Conservation (phyloP, 495 filamentous ascomycete genomes). For the Articulospora tetracladia region DNA sequence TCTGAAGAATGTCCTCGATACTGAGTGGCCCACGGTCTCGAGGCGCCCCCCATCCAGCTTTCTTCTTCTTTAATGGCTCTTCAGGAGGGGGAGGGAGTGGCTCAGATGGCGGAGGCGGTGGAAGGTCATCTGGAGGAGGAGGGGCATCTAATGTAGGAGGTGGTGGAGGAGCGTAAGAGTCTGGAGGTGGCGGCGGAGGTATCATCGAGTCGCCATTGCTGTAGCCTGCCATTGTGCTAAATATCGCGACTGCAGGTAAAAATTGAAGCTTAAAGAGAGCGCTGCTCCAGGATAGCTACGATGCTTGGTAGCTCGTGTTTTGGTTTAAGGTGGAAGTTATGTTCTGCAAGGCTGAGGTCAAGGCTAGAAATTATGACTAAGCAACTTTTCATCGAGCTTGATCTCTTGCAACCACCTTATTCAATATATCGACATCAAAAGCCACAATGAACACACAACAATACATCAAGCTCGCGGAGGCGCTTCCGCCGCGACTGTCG, state of each 20-base stretch:
- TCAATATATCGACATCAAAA: background rate
- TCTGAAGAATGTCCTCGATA: conserved; percentile 72
- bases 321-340: background rate
- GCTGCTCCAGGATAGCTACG: too few relatives aligned
- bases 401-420: background rate
- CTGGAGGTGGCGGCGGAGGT: conserved; percentile 32
- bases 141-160: conserved; percentile 44
- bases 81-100: conserved; percentile 32
- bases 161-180: conserved; percentile 47
- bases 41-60: conserved; percentile 48
- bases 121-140: conserved; percentile 51
- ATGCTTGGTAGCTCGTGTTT: background rate
- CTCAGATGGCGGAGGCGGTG: conserved; percentile 51
- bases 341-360: conserved; percentile 19
- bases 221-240: conserved; percentile 12
- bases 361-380: conserved; percentile 19
- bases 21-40: conserved; percentile 54
- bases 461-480: conserved; percentile 48
- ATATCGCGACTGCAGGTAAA: background rate
- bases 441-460: conserved; percentile 3
- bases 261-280: background rate
- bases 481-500: conserved; percentile 69
- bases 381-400: conserved; percentile 5
- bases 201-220: conserved; percentile 15
- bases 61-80: conserved; percentile 45